Conservation (phyloP, 371 early-diverging fungal genomes). For the Parasitella parasitica region DNA sequence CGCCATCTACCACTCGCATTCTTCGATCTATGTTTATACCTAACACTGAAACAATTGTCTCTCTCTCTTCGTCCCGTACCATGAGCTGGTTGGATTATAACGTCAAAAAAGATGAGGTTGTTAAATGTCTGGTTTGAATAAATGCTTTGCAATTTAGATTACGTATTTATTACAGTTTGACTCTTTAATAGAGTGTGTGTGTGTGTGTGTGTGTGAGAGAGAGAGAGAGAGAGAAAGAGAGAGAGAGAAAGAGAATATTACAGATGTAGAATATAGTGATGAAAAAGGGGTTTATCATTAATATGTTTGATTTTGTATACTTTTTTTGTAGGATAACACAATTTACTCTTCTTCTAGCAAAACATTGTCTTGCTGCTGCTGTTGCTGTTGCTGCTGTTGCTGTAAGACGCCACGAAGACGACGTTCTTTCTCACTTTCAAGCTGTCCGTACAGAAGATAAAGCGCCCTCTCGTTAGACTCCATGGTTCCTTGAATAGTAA, state of each 20-base stretch:
- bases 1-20: conserved; percentile 8
- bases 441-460: conserved; percentile 84
- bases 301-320: background rate
- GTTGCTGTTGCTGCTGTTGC: background rate
- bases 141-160: background rate
- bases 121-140: conserved; percentile 15
- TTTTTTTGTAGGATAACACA: background rate
- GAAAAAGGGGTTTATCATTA: background rate
- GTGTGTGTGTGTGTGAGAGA: too few species aligned
- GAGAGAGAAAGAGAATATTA: background rate
- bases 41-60: conserved; percentile 19
- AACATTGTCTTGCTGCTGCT: conserved; percentile 25
- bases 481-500: conserved; percentile 86
- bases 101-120: conserved; percentile 24
- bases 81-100: conserved; percentile 39
- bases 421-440: conserved; percentile 86
- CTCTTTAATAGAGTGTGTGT: too few species aligned
- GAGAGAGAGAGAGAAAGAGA: background rate
- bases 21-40: conserved; percentile 30
- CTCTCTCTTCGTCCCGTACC: conserved; percentile 22
- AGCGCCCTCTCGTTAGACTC: conserved; percentile 89
- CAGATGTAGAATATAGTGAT: background rate
- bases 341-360: conserved; percentile 33
- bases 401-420: conserved; percentile 53
- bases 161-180: background rate